Percentiles rank a stretch among this genome's conserved stretches.
Conservation (phyloP, 2,329 filamentous ascomycete species). For the Pseudocercospora musae region DNA sequence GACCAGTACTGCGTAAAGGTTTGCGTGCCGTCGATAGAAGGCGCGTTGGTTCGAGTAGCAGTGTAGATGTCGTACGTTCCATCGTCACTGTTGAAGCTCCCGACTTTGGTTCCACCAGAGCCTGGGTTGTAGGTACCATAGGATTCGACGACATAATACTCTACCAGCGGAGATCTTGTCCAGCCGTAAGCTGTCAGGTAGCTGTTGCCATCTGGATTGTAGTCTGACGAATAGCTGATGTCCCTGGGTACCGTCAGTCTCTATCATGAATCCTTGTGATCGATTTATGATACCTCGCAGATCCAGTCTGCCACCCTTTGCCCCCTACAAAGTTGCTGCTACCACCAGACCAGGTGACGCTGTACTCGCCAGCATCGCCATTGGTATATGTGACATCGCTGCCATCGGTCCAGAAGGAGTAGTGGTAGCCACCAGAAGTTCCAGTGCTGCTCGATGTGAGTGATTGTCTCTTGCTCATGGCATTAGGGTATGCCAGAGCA, state of each 20-base stretch:
- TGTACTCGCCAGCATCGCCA: slow-evolving; percentile 48
- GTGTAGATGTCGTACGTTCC: slow-evolving; percentile 53
- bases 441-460: slow-evolving; percentile 48
- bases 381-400: slow-evolving; percentile 54
- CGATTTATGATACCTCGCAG: slow-evolving; percentile 1
- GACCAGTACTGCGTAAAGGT: slow-evolving; percentile 55
- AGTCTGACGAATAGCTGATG: slow-evolving; percentile 23
- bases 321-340: slow-evolving; percentile 55
- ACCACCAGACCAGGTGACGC: slow-evolving; percentile 43
- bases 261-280: background rate
- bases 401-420: slow-evolving; percentile 59
- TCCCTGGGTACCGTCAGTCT: slow-evolving; percentile 8
- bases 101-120: slow-evolving; percentile 48
- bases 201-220: slow-evolving; percentile 36
- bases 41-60: slow-evolving; percentile 45
- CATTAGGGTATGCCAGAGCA: background rate
- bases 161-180: slow-evolving; percentile 51
- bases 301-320: slow-evolving; percentile 51
- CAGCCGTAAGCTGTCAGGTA: slow-evolving; percentile 59
- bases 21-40: slow-evolving; percentile 51
- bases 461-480: background rate
- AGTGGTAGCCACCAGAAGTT: slow-evolving; percentile 57
- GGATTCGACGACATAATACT: slow-evolving; percentile 58
- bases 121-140: slow-evolving; percentile 48
- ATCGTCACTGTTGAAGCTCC: slow-evolving; percentile 52